phyloP scores from a whole-genome alignment of 1,284 basidiomycete species.

The Marasmius oreades region DNA sequence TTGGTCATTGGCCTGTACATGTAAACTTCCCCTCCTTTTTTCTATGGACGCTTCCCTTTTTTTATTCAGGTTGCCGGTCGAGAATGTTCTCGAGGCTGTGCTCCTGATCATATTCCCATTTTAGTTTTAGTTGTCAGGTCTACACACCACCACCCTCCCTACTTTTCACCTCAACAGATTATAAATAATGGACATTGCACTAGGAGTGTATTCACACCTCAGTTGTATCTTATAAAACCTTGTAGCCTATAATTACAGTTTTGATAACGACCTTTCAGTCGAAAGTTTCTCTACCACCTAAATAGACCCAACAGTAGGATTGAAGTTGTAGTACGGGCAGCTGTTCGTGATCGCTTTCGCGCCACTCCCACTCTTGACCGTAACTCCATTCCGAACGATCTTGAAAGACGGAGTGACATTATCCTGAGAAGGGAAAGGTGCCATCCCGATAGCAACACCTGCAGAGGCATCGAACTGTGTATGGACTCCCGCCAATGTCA shows the following conservation, averaged over 20 bases:
- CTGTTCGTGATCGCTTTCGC: slow-evolving; percentile 21
- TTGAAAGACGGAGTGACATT: slow-evolving; percentile 29
- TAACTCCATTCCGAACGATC: slow-evolving; percentile 24
- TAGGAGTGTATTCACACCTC: too few species aligned
- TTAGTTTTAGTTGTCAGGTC: not conserved
- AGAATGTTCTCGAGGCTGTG: not conserved
- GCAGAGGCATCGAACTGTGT: slow-evolving; percentile 21
- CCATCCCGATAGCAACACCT: slow-evolving; percentile 26
- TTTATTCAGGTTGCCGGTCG: not conserved
- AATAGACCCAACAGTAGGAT: slow-evolving; percentile 20
- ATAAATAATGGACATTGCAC: too few species aligned
- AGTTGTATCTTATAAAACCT: too few species aligned
- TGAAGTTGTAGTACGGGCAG: slow-evolving; percentile 26
- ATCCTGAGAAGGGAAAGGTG: slow-evolving; percentile 29
- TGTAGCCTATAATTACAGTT: too few species aligned
- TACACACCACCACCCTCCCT: not conserved
- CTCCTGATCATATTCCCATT: not conserved
- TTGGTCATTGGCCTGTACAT: not conserved
- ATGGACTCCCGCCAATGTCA: slow-evolving; percentile 26
- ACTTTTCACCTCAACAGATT: not conserved
- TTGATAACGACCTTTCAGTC: too few species aligned
- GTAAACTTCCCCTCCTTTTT: not conserved
- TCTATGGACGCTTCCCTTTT: not conserved
- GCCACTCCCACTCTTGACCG: slow-evolving; percentile 24
- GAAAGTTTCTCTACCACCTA: too few species aligned